These are phyloP conservation scores for Cryptosporidium ubiquitum DNA, from an alignment of 169 alveolate genomes.

Conservation along the genomic window DNA sequence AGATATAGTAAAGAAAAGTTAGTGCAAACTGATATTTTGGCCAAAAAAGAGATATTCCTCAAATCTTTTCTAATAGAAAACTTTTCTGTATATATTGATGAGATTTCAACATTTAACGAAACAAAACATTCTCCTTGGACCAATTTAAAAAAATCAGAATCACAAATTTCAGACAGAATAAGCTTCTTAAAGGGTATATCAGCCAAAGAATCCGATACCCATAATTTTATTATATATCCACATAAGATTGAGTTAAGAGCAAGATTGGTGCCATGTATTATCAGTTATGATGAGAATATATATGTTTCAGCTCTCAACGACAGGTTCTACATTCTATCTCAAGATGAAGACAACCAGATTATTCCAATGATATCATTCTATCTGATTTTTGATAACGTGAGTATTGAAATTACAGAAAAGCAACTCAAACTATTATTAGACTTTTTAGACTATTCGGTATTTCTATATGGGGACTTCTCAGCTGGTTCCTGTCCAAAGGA, in stretches of 20 bases:
- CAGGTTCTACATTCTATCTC: slow-evolving; percentile 21
- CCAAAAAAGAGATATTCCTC: slow-evolving; percentile 19
- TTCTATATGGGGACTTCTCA: slow-evolving; percentile 58
- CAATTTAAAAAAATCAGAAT: neutral
- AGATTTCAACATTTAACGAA: neutral
- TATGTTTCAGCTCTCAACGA: slow-evolving; percentile 66
- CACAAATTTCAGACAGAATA: neutral
- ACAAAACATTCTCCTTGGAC: neutral
- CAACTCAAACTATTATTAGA: slow-evolving; percentile 23
- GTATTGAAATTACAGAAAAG: neutral
- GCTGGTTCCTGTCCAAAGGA: slow-evolving; percentile 67
- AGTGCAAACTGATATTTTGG: slow-evolving; percentile 7
- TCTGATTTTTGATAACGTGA: slow-evolving; percentile 43
- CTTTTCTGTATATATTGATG: slow-evolving; percentile 54
- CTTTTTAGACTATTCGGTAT: slow-evolving; percentile 43
- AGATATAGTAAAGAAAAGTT: slow-evolving; percentile 3
- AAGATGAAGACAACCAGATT: slow-evolving; percentile 35
- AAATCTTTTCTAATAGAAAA: slow-evolving; percentile 36
- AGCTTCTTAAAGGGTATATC: slow-evolving; percentile 7
- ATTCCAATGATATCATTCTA: slow-evolving; percentile 54
- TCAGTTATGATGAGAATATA: slow-evolving; percentile 43
- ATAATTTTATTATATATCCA: slow-evolving; percentile 47
- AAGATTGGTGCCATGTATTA: slow-evolving; percentile 39
- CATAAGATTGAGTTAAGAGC: slow-evolving; percentile 53
- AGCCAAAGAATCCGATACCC: neutral